Evolutionary conservation across 1,284 basidiomycete species (phyloP).

Genomic region (Cutaneotrichosporon sp.): DNA sequence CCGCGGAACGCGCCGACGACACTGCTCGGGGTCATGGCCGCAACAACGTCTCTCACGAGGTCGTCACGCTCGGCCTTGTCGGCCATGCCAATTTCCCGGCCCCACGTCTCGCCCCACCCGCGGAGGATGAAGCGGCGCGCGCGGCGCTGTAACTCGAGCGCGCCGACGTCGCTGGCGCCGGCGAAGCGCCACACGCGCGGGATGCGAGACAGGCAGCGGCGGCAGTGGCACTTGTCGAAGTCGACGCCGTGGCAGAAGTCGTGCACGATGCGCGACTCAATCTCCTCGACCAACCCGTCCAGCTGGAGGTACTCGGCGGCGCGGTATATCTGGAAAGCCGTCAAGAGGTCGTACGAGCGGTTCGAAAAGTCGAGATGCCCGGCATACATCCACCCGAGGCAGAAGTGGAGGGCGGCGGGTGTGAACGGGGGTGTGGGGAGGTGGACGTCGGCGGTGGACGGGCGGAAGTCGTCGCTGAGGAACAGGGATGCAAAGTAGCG

Average conservation of each 20-base stretch:
- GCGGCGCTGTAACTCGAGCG: conserved; percentile 67
- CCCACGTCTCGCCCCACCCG: conserved; percentile 84
- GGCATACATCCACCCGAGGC: conserved; percentile 79
- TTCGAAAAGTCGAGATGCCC: conserved; percentile 92
- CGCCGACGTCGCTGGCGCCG: conserved; percentile 69
- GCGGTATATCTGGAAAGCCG: conserved; percentile 84
- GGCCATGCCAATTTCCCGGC: conserved; percentile 73
- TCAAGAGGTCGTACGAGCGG: conserved; percentile 86
- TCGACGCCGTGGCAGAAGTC: conserved; percentile 85
- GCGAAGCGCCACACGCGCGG: conserved; percentile 81
- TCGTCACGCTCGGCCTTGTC: conserved; percentile 66
- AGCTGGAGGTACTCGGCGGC: conserved; percentile 80
- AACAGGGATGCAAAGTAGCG: conserved; percentile 73
- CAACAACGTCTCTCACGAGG: conserved; percentile 69
- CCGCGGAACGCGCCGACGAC: conserved; percentile 61
- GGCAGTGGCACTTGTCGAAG: conserved; percentile 77
- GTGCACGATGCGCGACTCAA: conserved; percentile 75
- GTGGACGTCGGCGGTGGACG: conserved; percentile 61
- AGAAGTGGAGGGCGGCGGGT: conserved; percentile 89
- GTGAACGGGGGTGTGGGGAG: conserved; percentile 93
- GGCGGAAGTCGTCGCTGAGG: conserved; percentile 45
- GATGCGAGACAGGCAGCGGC: conserved; percentile 72
- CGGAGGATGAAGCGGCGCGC: conserved; percentile 72
- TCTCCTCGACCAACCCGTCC: conserved; percentile 71
- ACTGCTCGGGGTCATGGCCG: conserved; percentile 65